These are phyloP conservation scores for Fomitopsis betulina DNA, from an alignment of 1,284 basidiomycete genomes.

Conservation along the genomic window DNA sequence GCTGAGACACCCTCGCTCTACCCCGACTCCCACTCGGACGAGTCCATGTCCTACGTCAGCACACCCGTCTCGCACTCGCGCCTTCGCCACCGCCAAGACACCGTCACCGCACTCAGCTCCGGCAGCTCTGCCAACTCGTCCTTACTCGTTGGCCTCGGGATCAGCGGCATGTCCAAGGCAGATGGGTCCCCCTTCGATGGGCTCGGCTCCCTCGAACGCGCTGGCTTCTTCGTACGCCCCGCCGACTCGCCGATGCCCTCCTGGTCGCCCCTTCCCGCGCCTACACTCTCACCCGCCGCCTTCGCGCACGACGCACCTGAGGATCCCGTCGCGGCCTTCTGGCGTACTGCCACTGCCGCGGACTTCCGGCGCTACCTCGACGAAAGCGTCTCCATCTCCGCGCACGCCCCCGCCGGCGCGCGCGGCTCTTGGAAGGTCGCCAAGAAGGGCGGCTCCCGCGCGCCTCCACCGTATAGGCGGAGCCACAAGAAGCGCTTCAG, in stretches of 20 bases:
- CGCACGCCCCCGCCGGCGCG: not conserved
- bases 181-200: constrained; percentile 21
- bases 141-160: constrained; percentile 20
- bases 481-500: not conserved
- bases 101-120: not conserved
- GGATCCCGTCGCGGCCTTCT: constrained; percentile 1
- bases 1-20: constrained; percentile 1
- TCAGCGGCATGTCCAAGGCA: constrained; percentile 16
- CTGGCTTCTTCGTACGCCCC: not conserved
- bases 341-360: constrained; percentile 1
- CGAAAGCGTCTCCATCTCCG: not conserved
- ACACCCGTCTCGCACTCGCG: not conserved
- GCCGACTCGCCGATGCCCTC: not conserved
- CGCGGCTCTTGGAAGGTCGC: constrained; percentile 1
- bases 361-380: constrained; percentile 5
- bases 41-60: not conserved
- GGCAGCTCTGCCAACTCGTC: not conserved
- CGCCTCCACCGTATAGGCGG: not conserved
- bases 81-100: not conserved
- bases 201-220: constrained; percentile 17
- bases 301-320: not conserved
- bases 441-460: not conserved
- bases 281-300: not conserved
- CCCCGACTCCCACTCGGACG: not conserved
- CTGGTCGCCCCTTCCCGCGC: not conserved